phyloP scores from a whole-genome alignment of 306 rosid genomes.

The Casuarina cunninghamiana region DNA sequence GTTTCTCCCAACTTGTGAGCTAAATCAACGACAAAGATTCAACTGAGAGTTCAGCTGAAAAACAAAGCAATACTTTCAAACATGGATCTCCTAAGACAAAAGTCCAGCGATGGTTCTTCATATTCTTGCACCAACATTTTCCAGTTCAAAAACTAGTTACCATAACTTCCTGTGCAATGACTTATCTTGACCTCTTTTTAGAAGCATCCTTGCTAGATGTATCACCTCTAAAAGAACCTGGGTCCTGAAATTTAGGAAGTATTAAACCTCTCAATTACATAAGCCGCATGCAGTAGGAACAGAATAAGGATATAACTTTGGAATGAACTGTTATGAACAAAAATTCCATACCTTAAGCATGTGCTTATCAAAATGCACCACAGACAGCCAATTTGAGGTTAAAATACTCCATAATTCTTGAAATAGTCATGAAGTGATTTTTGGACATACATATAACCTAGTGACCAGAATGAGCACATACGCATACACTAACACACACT shows the following conservation, averaged over 20 bases:
- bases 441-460: background rate
- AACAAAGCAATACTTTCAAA: background rate
- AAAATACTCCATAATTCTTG: background rate
- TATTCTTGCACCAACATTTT: background rate
- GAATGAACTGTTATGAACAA: background rate
- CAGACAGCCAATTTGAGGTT: background rate
- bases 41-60: background rate
- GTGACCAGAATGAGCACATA: background rate
- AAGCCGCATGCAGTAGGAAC: conserved; percentile 5
- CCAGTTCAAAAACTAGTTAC: conserved; percentile 38
- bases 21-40: background rate
- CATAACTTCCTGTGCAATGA: conserved; percentile 35
- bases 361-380: background rate
- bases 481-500: too few species aligned
- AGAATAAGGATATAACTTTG: conserved; percentile 21
- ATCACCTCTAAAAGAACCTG: conserved; percentile 45
- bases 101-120: background rate
- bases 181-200: conserved; percentile 49
- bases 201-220: conserved; percentile 44
- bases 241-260: conserved; percentile 44
- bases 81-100: background rate
- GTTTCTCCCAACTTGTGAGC: background rate
- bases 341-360: background rate
- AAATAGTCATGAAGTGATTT: background rate
- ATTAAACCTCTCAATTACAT: conserved; percentile 21